phyloP scores from a whole-genome alignment of 129 eudicot species.

The Mikania micrantha region DNA sequence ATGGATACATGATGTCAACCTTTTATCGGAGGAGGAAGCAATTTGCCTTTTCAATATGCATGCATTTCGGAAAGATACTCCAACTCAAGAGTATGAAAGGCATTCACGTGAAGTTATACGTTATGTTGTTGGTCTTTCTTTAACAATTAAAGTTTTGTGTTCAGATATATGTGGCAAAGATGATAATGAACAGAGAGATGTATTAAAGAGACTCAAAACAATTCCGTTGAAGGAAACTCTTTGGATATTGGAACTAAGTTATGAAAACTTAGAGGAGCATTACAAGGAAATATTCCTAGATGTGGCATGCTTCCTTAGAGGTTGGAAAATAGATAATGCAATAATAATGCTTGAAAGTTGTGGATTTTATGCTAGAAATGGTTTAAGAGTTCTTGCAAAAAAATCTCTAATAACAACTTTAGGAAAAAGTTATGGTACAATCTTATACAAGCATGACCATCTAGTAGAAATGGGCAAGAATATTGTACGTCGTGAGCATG shows the following conservation, averaged over 20 bases:
- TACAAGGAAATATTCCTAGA: slow-evolving; percentile 29
- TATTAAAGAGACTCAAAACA: slow-evolving; percentile 16
- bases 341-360: slow-evolving; percentile 12
- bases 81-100: slow-evolving; percentile 9
- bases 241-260: slow-evolving; percentile 38
- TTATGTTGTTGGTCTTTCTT: slow-evolving; percentile 29
- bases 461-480: slow-evolving; percentile 30
- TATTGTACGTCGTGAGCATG: slow-evolving; percentile 14
- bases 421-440: background rate
- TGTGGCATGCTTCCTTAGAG: slow-evolving; percentile 27
- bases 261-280: slow-evolving; percentile 29
- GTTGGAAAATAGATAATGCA: background rate
- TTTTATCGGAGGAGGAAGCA: slow-evolving; percentile 12
- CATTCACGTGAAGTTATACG: slow-evolving; percentile 23
- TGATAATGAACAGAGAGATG: slow-evolving; percentile 27
- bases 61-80: slow-evolving; percentile 35
- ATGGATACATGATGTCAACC: slow-evolving; percentile 12
- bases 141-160: slow-evolving; percentile 11
- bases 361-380: slow-evolving; percentile 17
- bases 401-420: slow-evolving; percentile 15
- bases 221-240: slow-evolving; percentile 11
- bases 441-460: slow-evolving; percentile 20
- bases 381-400: slow-evolving; percentile 17
- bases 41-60: slow-evolving; percentile 26
- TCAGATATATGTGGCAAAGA: slow-evolving; percentile 15